Percentiles rank a stretch among this genome's conserved stretches.
phyloP scores from a whole-genome alignment of 176 grass and related monocot species.

The Triticum dicoccoides region DNA sequence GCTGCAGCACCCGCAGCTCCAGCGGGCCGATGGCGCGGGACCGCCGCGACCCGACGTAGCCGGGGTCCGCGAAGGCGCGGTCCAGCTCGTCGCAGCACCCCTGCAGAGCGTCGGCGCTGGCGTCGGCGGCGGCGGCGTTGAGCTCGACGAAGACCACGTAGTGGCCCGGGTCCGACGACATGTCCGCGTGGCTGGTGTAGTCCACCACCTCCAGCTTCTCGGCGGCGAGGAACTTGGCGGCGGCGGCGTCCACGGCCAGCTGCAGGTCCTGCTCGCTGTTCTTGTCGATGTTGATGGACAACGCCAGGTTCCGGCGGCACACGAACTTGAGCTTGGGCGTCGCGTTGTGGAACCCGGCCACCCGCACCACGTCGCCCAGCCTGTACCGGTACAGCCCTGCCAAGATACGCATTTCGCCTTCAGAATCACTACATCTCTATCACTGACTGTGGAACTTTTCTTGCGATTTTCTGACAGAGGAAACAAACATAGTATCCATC shows the following conservation, averaged over 20 bases:
- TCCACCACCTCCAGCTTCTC: conserved; percentile 92
- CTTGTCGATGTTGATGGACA: conserved; percentile 93
- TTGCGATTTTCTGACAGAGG: no score
- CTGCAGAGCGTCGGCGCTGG: conserved; percentile 45
- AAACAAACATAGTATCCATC: no score
- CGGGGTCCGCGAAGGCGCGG: conserved; percentile 52
- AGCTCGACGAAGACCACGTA: conserved; percentile 86
- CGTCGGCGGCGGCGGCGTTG: conserved; percentile 50
- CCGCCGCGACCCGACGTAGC: conserved; percentile 56
- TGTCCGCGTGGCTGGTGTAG: conserved; percentile 75
- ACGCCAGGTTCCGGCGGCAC: conserved; percentile 61
- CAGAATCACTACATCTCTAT: no score
- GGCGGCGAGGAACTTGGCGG: conserved; percentile 40
- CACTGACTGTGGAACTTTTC: no score
- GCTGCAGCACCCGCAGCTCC: conserved; percentile 58
- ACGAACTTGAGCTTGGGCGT: conserved; percentile 86
- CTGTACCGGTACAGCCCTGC: conserved; percentile 80
- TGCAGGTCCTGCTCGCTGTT: conserved; percentile 90
- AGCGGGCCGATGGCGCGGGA: conserved; percentile 38
- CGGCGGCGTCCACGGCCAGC: conserved; percentile 51
- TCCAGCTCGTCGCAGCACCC: conserved; percentile 81
- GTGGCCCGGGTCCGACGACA: conserved; percentile 53
- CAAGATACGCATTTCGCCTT: no score
- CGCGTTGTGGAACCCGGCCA: conserved; percentile 80
- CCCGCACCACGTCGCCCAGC: conserved; percentile 69